Evolutionary conservation across 495 filamentous ascomycete species (phyloP).

Genomic region (Tricharina praecox): DNA sequence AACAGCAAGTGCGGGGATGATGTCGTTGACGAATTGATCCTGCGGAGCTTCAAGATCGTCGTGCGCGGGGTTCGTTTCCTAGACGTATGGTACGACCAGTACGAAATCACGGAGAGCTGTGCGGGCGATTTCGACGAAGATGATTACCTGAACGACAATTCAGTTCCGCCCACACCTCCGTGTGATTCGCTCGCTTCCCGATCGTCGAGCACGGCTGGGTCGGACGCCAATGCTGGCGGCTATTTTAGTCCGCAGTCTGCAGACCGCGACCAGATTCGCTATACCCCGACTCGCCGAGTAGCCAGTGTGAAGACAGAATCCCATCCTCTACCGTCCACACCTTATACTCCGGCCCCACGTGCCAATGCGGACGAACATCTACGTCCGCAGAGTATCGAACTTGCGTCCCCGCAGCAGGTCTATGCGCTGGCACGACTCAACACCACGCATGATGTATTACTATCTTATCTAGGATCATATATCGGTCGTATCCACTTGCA

Average conservation of each 20-base stretch:
- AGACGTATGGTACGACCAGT: conserved; percentile 60
- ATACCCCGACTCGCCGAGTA: conserved; percentile 6
- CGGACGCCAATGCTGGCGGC: conserved; percentile 10
- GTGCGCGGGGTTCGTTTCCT: conserved; percentile 77
- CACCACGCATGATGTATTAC: conserved; percentile 64
- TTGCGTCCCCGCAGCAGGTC: conserved; percentile 7
- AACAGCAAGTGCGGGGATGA: conserved; percentile 38
- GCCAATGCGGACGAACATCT: conserved; percentile 2
- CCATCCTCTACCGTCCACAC: conserved; percentile 23
- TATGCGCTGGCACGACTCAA: conserved; percentile 40
- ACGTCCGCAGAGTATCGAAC: neutral
- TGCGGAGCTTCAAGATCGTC: conserved; percentile 88
- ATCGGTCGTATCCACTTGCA: conserved; percentile 81
- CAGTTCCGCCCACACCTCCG: conserved; percentile 55
- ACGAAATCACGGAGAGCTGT: too few species aligned
- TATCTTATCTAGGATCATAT: conserved; percentile 77
- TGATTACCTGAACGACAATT: conserved; percentile 27
- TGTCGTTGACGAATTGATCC: conserved; percentile 75
- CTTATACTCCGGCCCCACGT: conserved; percentile 20
- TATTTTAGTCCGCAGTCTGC: conserved; percentile 11
- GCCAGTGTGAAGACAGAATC: conserved; percentile 13
- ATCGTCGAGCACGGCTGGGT: conserved; percentile 5
- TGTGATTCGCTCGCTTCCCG: conserved; percentile 34
- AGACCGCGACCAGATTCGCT: conserved; percentile 13
- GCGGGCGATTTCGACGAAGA: conserved; percentile 44